These are phyloP conservation scores for Phallus indusiatus DNA, from an alignment of 768 basidiomycete species.

Conservation along the genomic window DNA sequence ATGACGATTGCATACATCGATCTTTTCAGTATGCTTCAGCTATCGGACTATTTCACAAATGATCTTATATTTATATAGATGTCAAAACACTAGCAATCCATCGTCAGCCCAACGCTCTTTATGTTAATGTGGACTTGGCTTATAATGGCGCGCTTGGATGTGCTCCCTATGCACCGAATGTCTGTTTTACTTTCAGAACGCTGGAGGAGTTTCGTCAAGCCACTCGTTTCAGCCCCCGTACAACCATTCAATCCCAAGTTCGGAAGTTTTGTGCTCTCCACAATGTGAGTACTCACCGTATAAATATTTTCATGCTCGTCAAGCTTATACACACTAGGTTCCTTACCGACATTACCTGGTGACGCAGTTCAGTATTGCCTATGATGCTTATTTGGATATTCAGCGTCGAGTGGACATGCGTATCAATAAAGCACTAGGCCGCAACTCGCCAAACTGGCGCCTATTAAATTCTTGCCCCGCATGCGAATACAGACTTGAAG, in stretches of 20 bases:
- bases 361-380: conserved; percentile 8
- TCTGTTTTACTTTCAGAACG: neutral
- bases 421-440: conserved; percentile 8
- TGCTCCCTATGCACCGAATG: neutral
- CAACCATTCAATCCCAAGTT: conserved; percentile 17
- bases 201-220: conserved; percentile 17
- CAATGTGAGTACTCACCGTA: conserved; percentile 1
- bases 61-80: too few species aligned
- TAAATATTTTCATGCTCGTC: neutral
- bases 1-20: too few species aligned
- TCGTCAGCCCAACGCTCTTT: too few species aligned
- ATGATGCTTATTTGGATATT: conserved; percentile 10
- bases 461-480: conserved; percentile 7
- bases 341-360: neutral
- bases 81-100: too few species aligned
- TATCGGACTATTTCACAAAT: too few species aligned
- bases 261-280: conserved; percentile 6
- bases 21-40: too few species aligned
- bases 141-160: neutral
- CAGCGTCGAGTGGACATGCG: neutral
- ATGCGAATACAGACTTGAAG: conserved; percentile 17
- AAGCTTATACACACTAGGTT: neutral
- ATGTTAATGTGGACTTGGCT: too few species aligned
- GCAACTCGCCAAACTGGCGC: conserved; percentile 11
- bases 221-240: conserved; percentile 17